Evolutionary conservation across 148 eudicot genomes (phyloP), one percentile per base, ranked within the genome.

Genomic region (Salicornia ramosissima): DNA sequence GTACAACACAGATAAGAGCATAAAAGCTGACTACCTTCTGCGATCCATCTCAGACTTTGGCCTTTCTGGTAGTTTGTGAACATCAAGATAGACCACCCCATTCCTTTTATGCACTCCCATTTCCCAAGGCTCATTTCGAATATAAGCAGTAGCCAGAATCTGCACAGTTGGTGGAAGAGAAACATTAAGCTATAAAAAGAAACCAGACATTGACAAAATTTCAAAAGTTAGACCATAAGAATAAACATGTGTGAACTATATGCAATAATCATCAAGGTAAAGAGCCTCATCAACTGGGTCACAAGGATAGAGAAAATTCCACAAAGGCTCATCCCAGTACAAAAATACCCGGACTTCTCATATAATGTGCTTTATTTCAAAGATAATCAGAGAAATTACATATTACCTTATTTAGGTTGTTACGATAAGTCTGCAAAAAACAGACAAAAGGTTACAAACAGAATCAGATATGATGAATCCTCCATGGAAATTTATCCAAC

Each of bases 21-120:
- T 11, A 36, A 26, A 54, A 36, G 4, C 19, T 64, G 34, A 65
- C 67, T 80, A 91, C 99, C 89, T 88, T 80, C 89, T 81, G 9
- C 97, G 88, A 64, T 94, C 97, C 78, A 85, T 58, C 79, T 86
- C 99, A 71, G 87, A 78, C 72, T 86, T 75, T 10, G 97, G 96
- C 75, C 92, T 87, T 85, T 94, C 99, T 16, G 93, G 97, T 67
- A 94, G 72, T 70, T 91, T 91, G 78, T 94, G 99, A 67, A 94
- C 99, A 81, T 91, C 96, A 72, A 94, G 99, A 82, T 94, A 94
- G 67, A 94, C 87, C 34, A 86, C 92, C 58, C 99, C 97, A 18
- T 89, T 89, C 76, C 99, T 83, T 87, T 89, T 94, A 74, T 94
- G 99, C 70, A 94, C 99, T 78, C 99, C 99, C 99, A 94, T 94